Percentiles rank a stretch among this genome's conserved stretches.
These are phyloP conservation scores for Phytophthora chlamydospora DNA, from an alignment of 352 stramenopile species.

Conservation along the genomic window DNA sequence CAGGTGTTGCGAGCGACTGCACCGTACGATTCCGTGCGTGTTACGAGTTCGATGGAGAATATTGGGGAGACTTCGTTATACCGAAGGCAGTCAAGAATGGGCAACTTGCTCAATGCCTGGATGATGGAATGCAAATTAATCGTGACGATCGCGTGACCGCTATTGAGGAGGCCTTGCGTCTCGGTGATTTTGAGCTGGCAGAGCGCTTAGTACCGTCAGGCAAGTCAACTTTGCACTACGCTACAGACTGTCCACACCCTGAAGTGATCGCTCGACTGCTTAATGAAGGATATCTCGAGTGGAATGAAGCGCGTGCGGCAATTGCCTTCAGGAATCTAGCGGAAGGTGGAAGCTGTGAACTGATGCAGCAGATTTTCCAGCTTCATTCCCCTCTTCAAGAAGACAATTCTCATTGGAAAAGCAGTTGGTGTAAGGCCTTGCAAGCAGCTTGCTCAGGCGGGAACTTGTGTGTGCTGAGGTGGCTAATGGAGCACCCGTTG, in stretches of 20 bases:
- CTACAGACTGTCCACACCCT: background rate
- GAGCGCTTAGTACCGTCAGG: constrained; percentile 1
- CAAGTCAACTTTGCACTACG: background rate
- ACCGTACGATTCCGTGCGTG: background rate
- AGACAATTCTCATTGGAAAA: background rate
- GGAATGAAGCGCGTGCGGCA: background rate
- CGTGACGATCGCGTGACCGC: background rate
- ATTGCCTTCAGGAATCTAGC: background rate
- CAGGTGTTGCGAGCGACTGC: background rate
- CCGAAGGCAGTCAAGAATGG: constrained; percentile 4
- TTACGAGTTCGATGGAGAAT: background rate
- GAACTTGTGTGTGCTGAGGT: background rate
- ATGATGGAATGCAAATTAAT: constrained; percentile 1
- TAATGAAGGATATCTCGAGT: constrained; percentile 5
- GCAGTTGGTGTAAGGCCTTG: background rate
- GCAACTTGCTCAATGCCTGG: constrained; percentile 3
- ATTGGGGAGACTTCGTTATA: no score
- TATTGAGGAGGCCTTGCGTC: constrained; percentile 3
- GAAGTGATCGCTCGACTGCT: constrained; percentile 4
- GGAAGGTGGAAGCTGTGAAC: background rate
- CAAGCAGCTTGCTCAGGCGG: background rate
- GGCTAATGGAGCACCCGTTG: background rate
- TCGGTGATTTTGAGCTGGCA: constrained; percentile 6
- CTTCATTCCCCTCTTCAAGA: constrained; percentile 9
- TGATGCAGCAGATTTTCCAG: constrained; percentile 11